phyloP scores from a whole-genome alignment of 106 monocot species.

The Narthecium ossifragum region DNA sequence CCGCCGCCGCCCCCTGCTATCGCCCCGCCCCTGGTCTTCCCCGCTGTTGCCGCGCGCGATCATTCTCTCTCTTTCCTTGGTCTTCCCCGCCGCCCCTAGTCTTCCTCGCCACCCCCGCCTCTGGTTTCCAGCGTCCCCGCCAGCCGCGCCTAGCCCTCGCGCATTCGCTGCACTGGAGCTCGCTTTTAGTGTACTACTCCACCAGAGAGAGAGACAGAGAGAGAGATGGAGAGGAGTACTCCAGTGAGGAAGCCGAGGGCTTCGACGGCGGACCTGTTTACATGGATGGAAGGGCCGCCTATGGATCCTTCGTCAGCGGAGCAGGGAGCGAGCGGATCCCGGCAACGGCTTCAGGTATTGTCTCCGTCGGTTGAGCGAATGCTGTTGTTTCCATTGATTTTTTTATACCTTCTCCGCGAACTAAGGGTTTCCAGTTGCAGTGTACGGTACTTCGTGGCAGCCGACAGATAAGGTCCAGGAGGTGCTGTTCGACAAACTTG shows the following conservation, averaged over 20 bases:
- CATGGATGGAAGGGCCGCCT: conserved; percentile 39
- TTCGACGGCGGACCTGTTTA: conserved; percentile 54
- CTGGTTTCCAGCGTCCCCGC: no score
- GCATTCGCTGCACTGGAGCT: no score
- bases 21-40: no score
- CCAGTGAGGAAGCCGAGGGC: conserved; percentile 1
- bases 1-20: no score
- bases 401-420: neutral
- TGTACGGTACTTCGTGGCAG: neutral
- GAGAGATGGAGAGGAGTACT: conserved; percentile 23
- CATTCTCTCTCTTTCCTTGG: no score
- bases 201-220: neutral
- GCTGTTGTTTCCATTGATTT: neutral
- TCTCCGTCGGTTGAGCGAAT: neutral
- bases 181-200: no score
- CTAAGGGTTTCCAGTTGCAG: neutral
- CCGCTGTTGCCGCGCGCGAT: no score
- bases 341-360: neutral
- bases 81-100: no score
- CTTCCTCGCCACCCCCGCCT: no score
- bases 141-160: no score
- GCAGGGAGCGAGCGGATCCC: neutral
- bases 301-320: conserved; percentile 2
- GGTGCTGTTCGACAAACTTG: neutral
- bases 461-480: neutral